Base-by-base conservation (phyloP, 768 basidiomycete genomes). In the Hericium rajendrae region DNA sequence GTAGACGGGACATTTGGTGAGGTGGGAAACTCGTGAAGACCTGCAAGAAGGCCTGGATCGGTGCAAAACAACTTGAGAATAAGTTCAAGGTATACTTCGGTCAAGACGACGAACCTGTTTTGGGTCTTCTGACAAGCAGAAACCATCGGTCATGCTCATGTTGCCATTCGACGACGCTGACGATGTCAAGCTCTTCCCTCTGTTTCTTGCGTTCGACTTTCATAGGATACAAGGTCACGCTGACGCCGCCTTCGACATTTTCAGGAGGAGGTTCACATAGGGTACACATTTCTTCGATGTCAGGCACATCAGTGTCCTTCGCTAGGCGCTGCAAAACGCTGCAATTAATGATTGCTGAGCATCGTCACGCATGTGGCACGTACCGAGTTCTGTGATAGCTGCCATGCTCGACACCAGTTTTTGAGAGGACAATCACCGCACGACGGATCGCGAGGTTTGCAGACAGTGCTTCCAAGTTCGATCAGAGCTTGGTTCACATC, bases 401-500 rank as follows among this genome's bases (percentile, higher is more conserved):
- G 60, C 63, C 85, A 86, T 1, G 88, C 94, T 16, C 74, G 70
- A 65, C 94, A 98, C 73, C 81, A 79, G 20, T 72, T 59, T 50
- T 70, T 78, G 48, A 97, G 62, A 18, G 93, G 91, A 70, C 94
- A 97, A 16, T 71, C 65, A 16, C 64, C 71, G 65, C 94, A 97
- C 18, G 73, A 70, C 10, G 94, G 94, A 60, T 88, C 82, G 59
- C 82, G 84, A 43, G 89, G 85, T 69, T 87, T 93, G 73, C 94
- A 98, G 2, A 97, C 80, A 3, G 92, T 95, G 67, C 89, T 90
- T 51, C 94, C 94, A 6, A 97, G 82, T 67, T 98, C 94, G 68
- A 97, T 97, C 53, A 98, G 76, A 13, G 90, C 93, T 72, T 97
- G 88, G 66, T 95, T 95, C 61, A 94, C 76, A 67, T 94, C 90